Base-by-base conservation (phyloP, 257 asterid species). In the Forsythia suspensa region DNA sequence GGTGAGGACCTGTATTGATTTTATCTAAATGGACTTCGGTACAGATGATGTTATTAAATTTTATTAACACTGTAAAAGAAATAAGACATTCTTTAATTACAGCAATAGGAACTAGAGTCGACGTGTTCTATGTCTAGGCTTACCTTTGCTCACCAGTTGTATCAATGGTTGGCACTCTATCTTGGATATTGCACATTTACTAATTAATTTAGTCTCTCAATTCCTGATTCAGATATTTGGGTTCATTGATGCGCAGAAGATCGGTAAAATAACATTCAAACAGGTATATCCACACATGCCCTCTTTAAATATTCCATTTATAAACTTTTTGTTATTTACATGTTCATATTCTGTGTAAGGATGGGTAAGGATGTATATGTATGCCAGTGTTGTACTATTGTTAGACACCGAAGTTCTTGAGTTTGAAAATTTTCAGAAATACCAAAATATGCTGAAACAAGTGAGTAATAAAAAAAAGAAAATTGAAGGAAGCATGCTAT, bases 261-360 rank as follows among this genome's bases (percentile, higher is more conserved):
- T 66, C 3, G 95, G 99, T 57, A 89, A 90, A 85, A 84, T 92
- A 76, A 85, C 94, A 55, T 96, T 96, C 77, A 96, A 91, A 83
- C 97, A 94, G 97, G 99, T 90, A 75, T 16, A 16, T 74, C 66
- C 2, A 3, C 29, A 57, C 3, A 9, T 24, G 0, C 29, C 66
- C 34, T 57, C 29, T n/a, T n/a, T 57, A 3, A 57, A 57, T 57
- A 3, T 6, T 57, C 59, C 59, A 57, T 57, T 52, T 55, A 4
- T 3, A 55, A 16, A 18, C 10, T 18, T 55, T 5, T 16, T 55
- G 24, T 16, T 18, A 6, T n/a, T 74, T 79, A 75, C 40, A 20
- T 1, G 20, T 36, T 15, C 39, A 43, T 72, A 42, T 41, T 51
- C 76, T 29, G 59, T 65, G 0, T 2, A 48, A 48, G 59, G 59